Conservation (phyloP, 2,329 filamentous ascomycete genomes). For the Thielaviopsis musarum region DNA sequence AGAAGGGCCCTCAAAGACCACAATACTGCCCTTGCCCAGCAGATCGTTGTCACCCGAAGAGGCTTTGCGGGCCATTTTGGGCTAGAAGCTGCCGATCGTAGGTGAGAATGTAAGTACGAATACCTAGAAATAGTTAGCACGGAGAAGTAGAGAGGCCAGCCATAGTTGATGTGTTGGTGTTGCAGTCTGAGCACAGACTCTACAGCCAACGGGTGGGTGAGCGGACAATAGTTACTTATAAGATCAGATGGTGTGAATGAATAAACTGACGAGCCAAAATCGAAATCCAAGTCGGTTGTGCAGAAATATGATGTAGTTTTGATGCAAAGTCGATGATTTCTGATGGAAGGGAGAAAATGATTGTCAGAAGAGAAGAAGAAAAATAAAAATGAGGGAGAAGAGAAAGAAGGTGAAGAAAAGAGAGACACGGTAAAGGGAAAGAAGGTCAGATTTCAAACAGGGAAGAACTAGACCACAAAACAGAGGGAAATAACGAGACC, state of each 20-base stretch:
- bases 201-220: neutral
- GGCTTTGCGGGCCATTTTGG: conserved; percentile 30
- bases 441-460: conserved; percentile 20
- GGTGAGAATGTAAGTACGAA: neutral
- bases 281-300: neutral
- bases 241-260: neutral
- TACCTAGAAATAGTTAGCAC: conserved; percentile 23
- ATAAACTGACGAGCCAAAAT: neutral
- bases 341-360: neutral
- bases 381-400: neutral
- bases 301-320: neutral
- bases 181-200: neutral
- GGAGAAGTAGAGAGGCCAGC: neutral
- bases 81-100: conserved; percentile 23
- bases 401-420: conserved; percentile 27
- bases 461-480: conserved; percentile 33
- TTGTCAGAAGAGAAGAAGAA: neutral
- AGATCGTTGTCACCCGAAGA: conserved; percentile 4
- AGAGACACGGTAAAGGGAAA: conserved; percentile 18
- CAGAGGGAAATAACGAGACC: neutral
- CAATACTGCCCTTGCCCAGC: conserved; percentile 29
- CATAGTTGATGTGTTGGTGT: neutral
- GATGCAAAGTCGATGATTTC: neutral
- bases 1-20: conserved; percentile 42
- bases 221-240: neutral